Evolutionary conservation across 169 alveolate species (phyloP).

Genomic region (Miamiensis avidus): DNA sequence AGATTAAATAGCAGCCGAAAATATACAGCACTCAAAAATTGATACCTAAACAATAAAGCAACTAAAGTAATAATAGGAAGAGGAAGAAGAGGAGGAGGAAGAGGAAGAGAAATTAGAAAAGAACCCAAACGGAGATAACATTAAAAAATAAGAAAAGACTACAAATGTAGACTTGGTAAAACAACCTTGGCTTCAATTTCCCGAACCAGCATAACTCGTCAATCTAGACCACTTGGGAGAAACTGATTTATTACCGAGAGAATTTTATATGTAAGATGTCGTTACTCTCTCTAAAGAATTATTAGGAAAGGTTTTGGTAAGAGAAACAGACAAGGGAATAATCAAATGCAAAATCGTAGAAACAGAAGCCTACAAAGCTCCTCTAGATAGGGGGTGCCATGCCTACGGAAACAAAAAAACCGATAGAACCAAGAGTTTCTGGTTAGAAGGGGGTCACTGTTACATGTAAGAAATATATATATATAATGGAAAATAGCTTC

Average conservation of each 20-base stretch:
- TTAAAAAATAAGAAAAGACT: background rate
- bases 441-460: constrained; percentile 44
- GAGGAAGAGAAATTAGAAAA: too few species aligned
- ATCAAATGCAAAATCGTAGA: constrained; percentile 32
- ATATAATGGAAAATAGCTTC: too few species aligned
- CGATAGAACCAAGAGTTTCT: constrained; percentile 32
- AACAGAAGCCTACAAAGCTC: constrained; percentile 47
- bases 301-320: constrained; percentile 19
- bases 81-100: too few species aligned
- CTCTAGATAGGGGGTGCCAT: constrained; percentile 44
- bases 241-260: background rate
- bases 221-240: background rate
- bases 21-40: too few species aligned
- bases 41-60: too few species aligned
- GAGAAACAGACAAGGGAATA: constrained; percentile 28
- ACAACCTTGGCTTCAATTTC: background rate
- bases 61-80: too few species aligned
- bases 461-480: constrained; percentile 11
- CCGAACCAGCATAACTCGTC: background rate
- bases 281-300: background rate
- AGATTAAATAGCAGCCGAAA: too few species aligned
- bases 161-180: background rate
- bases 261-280: background rate
- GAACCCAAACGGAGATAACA: too few species aligned
- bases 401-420: constrained; percentile 44